Evolutionary conservation across 1,139 yeast genomes (phyloP).

Genomic region (Groenewaldozyma auringiensis): DNA sequence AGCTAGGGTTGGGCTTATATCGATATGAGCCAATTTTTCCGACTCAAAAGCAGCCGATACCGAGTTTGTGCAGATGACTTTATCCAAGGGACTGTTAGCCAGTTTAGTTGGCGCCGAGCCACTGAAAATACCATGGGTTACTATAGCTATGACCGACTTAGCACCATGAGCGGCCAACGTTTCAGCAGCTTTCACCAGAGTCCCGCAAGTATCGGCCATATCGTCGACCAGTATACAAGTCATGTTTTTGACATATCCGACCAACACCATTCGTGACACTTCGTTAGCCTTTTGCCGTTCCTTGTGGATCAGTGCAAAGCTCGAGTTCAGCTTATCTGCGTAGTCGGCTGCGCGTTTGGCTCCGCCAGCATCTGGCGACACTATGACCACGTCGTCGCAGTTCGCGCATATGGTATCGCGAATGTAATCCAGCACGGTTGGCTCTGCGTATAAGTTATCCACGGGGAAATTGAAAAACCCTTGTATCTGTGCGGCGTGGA

Average conservation of each 20-base stretch:
- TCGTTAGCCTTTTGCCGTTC: constrained; percentile 94
- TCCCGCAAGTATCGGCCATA: constrained; percentile 98
- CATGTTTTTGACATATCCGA: constrained; percentile 85
- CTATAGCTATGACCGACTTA: constrained; percentile 79
- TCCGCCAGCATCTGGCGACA: constrained; percentile 98
- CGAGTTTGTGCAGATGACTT: constrained; percentile 87
- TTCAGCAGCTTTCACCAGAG: constrained; percentile 92
- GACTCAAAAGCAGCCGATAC: constrained; percentile 71
- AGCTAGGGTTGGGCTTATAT: constrained; percentile 70
- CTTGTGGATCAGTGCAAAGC: constrained; percentile 92
- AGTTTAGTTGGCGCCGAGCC: constrained; percentile 80
- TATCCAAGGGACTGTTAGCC: constrained; percentile 65
- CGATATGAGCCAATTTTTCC: constrained; percentile 73
- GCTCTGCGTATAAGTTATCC: constrained; percentile 93
- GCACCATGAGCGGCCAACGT: constrained; percentile 75
- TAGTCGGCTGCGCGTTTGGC: constrained; percentile 95
- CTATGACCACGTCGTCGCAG: constrained; percentile 63
- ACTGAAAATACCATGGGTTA: constrained; percentile 88
- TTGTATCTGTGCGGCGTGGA: constrained; percentile 98
- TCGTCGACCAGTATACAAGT: constrained; percentile 89
- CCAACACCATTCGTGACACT: constrained; percentile 88
- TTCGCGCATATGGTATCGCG: constrained; percentile 35
- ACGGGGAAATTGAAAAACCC: constrained; percentile 97
- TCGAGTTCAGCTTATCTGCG: constrained; percentile 84
- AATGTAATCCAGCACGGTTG: constrained; percentile 81